Conservation (phyloP, 129 eudicot genomes). For the Ambrosia trifida region DNA sequence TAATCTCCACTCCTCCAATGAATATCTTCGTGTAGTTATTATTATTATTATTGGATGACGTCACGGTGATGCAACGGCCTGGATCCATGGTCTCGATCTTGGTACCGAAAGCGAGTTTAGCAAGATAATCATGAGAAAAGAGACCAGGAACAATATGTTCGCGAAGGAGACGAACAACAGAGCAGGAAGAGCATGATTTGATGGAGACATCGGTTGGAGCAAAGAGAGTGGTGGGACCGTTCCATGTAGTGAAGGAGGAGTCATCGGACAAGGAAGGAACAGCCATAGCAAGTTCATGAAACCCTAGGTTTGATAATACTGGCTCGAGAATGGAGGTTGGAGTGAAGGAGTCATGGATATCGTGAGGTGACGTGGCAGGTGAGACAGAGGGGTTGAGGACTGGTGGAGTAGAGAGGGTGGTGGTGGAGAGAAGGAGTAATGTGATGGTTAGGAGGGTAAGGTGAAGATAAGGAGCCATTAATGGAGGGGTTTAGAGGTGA, state of each 20-base stretch:
- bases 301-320: slow-evolving; percentile 62
- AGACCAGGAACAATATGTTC: slow-evolving; percentile 74
- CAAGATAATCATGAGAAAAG: slow-evolving; percentile 62
- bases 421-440: slow-evolving; percentile 35
- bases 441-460: slow-evolving; percentile 35
- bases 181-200: slow-evolving; percentile 64
- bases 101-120: slow-evolving; percentile 67
- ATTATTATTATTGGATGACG: slow-evolving; percentile 41
- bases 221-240: slow-evolving; percentile 70
- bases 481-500: slow-evolving; percentile 10
- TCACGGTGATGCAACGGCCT: slow-evolving; percentile 75
- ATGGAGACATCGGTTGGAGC: slow-evolving; percentile 74
- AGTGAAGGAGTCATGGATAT: slow-evolving; percentile 37
- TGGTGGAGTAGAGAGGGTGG: slow-evolving; percentile 16
- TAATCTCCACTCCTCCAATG: slow-evolving; percentile 72
- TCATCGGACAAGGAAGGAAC: slow-evolving; percentile 55
- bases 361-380: slow-evolving; percentile 33
- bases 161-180: slow-evolving; percentile 59
- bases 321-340: slow-evolving; percentile 52
- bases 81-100: slow-evolving; percentile 75
- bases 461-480: slow-evolving; percentile 43
- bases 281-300: slow-evolving; percentile 56
- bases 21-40: slow-evolving; percentile 48
- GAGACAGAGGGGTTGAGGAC: slow-evolving; percentile 27
- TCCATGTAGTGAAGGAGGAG: slow-evolving; percentile 50